These are phyloP conservation scores for Diutina scorzettiae DNA, from an alignment of 1,139 yeast species.

Conservation along the genomic window DNA sequence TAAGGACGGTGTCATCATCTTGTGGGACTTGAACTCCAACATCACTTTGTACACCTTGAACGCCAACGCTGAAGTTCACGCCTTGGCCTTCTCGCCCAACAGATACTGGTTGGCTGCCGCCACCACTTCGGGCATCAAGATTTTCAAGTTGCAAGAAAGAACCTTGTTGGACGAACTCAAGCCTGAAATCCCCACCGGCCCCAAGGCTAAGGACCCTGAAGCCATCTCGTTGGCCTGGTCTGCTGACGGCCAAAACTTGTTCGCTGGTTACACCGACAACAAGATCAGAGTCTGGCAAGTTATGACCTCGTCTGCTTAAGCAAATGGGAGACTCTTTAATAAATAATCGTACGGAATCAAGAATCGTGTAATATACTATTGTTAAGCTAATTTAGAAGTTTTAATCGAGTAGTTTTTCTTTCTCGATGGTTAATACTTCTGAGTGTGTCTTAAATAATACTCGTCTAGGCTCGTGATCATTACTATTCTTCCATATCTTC, in stretches of 20 bases:
- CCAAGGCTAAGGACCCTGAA: slow-evolving; percentile 95
- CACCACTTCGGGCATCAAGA: slow-evolving; percentile 94
- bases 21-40: slow-evolving; percentile 94
- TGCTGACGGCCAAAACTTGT: slow-evolving; percentile 98
- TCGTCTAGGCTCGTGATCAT: not conserved
- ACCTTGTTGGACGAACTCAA: slow-evolving; percentile 93
- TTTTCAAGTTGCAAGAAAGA: slow-evolving; percentile 97
- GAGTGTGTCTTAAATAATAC: too few species aligned
- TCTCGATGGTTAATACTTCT: too few species aligned
- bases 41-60: slow-evolving; percentile 86
- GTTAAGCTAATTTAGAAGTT: too few species aligned
- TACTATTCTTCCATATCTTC: slow-evolving; percentile 47
- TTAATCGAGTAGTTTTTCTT: too few species aligned
- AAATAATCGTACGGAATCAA: too few species aligned
- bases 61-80: slow-evolving; percentile 95
- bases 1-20: slow-evolving; percentile 97
- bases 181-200: slow-evolving; percentile 90
- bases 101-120: slow-evolving; percentile 99
- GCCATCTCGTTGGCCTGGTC: slow-evolving; percentile 99
- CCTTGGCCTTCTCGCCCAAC: slow-evolving; percentile 99
- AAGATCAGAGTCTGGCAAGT: slow-evolving; percentile 99
- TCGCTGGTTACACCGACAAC: slow-evolving; percentile 99
- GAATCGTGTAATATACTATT: too few species aligned
- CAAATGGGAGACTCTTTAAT: not conserved
- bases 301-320: slow-evolving; percentile 72